phyloP scores from a whole-genome alignment of 129 eudicot species.

The Helianthus tuberosus region DNA sequence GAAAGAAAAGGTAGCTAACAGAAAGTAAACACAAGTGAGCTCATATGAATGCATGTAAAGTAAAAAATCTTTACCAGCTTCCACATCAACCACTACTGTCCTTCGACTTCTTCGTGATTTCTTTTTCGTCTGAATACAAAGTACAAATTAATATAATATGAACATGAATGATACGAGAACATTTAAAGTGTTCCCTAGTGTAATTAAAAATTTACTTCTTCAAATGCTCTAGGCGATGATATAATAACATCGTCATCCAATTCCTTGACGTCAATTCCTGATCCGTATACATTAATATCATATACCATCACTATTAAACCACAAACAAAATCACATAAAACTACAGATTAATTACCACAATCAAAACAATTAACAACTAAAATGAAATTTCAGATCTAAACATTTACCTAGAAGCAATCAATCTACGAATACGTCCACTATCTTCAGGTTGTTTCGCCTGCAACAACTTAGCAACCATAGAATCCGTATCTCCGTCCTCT shows the following conservation, averaged over 20 bases:
- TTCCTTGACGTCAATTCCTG: slow-evolving; percentile 59
- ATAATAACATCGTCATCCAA: slow-evolving; percentile 77
- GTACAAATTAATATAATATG: slow-evolving; percentile 2
- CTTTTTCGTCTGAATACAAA: slow-evolving; percentile 56
- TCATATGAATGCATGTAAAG: background rate
- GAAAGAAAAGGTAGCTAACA: background rate
- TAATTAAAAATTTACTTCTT: slow-evolving; percentile 45
- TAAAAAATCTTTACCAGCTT: slow-evolving; percentile 50
- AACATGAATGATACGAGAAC: background rate
- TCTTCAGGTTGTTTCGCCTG: no score
- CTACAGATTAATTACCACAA: no score
- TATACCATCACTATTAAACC: background rate
- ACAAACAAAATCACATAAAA: background rate
- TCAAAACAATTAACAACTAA: no score
- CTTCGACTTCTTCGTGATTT: slow-evolving; percentile 56
- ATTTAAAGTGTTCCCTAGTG: background rate
- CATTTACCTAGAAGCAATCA: no score
- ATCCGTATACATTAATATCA: background rate
- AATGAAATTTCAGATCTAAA: no score
- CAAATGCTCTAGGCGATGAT: slow-evolving; percentile 84
- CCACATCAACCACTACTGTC: slow-evolving; percentile 62
- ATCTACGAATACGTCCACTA: no score
- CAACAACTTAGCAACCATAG: no score
- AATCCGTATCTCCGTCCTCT: slow-evolving; percentile 58
- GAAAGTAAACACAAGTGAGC: background rate